These are phyloP conservation scores for Penicillium manginii DNA, from an alignment of 495 filamentous ascomycete species.

Conservation along the genomic window DNA sequence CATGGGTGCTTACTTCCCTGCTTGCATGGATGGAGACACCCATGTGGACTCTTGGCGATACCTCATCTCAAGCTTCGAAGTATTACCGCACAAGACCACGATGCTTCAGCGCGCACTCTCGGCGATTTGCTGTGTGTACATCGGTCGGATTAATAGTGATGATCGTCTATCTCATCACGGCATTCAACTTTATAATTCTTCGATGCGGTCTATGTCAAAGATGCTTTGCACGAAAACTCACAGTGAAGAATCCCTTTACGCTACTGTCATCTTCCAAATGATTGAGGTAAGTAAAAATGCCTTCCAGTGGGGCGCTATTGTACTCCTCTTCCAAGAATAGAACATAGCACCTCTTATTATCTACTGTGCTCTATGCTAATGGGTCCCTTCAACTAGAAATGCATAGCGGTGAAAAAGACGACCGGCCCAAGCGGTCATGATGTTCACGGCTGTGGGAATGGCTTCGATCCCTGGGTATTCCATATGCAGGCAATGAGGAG, in stretches of 20 bases:
- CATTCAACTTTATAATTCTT: conserved; percentile 3
- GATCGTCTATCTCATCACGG: neutral
- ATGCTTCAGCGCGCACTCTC: neutral
- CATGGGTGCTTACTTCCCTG: neutral
- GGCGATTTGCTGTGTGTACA: neutral
- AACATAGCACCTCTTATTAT: neutral
- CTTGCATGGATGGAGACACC: neutral
- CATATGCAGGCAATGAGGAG: neutral
- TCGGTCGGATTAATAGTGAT: neutral
- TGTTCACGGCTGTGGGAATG: neutral
- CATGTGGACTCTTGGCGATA: neutral
- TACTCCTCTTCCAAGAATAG: neutral
- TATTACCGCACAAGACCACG: neutral
- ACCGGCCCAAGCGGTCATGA: neutral
- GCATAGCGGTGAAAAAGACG: neutral
- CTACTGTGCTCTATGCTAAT: neutral
- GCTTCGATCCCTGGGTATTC: neutral
- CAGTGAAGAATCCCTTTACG: neutral
- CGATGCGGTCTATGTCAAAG: neutral
- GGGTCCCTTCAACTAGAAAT: neutral
- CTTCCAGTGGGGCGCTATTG: neutral
- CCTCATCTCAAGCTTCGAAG: neutral
- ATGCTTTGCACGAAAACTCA: conserved; percentile 2
- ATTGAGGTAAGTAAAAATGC: neutral
- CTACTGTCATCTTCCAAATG: neutral